Percentiles rank a stretch among this genome's conserved stretches.
Evolutionary conservation across 371 early-diverging fungal genomes (phyloP).

Genomic region (Lichtheimia ornata): DNA sequence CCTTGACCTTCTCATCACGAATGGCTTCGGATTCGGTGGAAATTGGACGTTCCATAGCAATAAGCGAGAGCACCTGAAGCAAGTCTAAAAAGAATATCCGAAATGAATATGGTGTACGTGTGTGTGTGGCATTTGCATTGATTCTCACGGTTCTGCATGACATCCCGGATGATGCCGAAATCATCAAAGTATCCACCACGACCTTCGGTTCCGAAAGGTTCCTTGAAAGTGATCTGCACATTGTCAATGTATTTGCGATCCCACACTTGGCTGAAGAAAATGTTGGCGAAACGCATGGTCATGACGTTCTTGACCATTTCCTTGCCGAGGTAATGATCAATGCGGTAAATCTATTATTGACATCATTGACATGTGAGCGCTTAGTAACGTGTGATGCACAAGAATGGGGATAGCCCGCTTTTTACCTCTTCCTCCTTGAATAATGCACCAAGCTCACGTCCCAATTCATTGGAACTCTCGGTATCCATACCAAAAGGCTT

Average conservation of each 20-base stretch:
- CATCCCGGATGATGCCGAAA: constrained; percentile 99
- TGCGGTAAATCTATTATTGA: constrained; percentile 84
- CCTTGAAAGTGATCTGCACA: constrained; percentile 99
- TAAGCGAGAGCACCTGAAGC: constrained; percentile 87
- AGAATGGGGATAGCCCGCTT: too few relatives aligned
- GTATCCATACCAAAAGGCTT: constrained; percentile 98
- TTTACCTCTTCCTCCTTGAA: constrained; percentile 82
- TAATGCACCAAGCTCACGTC: constrained; percentile 65
- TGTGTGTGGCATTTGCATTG: too few relatives aligned
- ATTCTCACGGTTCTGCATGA: constrained; percentile 94
- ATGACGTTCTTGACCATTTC: constrained; percentile 99
- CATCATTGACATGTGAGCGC: background rate
- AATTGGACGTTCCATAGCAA: constrained; percentile 94
- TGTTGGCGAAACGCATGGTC: constrained; percentile 92
- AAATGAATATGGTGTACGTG: background rate
- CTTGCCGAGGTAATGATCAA: constrained; percentile 98
- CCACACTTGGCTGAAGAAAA: constrained; percentile 93
- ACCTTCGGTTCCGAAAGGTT: constrained; percentile 97
- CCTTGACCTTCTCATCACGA: constrained; percentile 92
- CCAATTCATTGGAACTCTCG: constrained; percentile 74
- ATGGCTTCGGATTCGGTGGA: constrained; percentile 87
- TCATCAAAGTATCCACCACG: constrained; percentile 99
- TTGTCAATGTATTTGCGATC: constrained; percentile 87
- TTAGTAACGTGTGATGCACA: too few relatives aligned
- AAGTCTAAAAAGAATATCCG: constrained; percentile 50